These are phyloP conservation scores for Parietichytrium sp. DNA, from an alignment of 108 stramenopile species.

Conservation along the genomic window DNA sequence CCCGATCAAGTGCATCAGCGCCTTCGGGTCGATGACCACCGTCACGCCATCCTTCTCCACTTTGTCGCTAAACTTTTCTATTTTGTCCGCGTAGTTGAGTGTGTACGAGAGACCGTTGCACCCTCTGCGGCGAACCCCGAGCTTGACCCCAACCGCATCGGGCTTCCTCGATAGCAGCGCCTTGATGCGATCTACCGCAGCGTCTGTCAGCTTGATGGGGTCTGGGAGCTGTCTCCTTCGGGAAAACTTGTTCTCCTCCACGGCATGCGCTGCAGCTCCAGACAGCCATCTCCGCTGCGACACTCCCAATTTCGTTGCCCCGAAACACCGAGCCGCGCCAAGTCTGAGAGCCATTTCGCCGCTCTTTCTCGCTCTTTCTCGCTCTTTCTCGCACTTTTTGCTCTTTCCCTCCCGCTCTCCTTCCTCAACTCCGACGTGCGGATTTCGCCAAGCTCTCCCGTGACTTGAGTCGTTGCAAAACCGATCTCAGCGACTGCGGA, in stretches of 20 bases:
- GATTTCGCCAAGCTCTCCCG: no score
- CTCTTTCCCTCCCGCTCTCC: no score
- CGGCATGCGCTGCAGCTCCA: neutral
- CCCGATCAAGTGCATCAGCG: conserved; percentile 93
- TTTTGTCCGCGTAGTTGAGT: conserved; percentile 85
- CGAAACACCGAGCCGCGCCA: no score
- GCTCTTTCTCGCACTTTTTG: no score
- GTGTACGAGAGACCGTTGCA: conserved; percentile 99
- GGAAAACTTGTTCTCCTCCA: neutral
- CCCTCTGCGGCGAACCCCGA: conserved; percentile 79
- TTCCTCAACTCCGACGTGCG: no score
- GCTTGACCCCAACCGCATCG: conserved; percentile 80
- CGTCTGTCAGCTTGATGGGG: conserved; percentile 51
- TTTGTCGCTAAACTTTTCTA: conserved; percentile 60
- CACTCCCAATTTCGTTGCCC: no score
- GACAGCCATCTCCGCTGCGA: no score
- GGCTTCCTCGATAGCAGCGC: conserved; percentile 45
- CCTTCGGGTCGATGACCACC: conserved; percentile 96
- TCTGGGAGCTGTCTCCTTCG: conserved; percentile 2
- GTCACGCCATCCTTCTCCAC: conserved; percentile 69
- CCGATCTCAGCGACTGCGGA: no score
- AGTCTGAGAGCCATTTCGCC: no score
- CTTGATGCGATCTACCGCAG: conserved; percentile 52
- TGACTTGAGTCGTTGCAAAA: no score
- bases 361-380: no score